phyloP scores from a whole-genome alignment of 495 filamentous ascomycete species.

The Elasticomyces elasticus region DNA sequence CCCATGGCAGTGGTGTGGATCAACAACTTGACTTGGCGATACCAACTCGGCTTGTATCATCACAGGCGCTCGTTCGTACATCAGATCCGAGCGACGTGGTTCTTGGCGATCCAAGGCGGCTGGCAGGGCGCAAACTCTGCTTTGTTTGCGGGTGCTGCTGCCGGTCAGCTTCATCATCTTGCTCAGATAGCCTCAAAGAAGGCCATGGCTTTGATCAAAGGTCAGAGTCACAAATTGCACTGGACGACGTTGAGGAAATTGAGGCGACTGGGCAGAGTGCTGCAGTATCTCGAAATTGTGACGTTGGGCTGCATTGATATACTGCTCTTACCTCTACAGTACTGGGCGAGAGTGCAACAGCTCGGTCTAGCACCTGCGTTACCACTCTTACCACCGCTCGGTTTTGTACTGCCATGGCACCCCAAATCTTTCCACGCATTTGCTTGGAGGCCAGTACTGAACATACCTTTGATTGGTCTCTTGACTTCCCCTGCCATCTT shows the following conservation, averaged over 20 bases:
- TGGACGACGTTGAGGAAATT: too few species aligned
- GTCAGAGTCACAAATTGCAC: too few species aligned
- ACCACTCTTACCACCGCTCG: constrained; percentile 6
- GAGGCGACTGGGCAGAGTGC: neutral
- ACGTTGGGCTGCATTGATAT: constrained; percentile 1
- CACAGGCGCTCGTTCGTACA: neutral
- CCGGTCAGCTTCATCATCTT: neutral
- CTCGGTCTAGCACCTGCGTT: constrained; percentile 14
- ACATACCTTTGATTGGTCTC: neutral
- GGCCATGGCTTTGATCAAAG: neutral
- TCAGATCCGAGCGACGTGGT: neutral
- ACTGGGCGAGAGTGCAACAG: constrained; percentile 9
- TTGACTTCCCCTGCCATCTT: constrained; percentile 9
- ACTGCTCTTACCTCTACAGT: constrained; percentile 10
- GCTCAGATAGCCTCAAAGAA: neutral
- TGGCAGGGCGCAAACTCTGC: neutral
- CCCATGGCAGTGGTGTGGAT: too few species aligned
- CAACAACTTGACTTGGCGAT: neutral
- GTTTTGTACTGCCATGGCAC: neutral
- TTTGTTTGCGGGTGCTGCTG: neutral
- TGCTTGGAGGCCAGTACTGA: constrained; percentile 1
- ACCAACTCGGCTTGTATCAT: constrained; percentile 5
- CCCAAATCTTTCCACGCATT: neutral
- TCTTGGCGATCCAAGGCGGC: neutral
- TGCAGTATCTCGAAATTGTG: neutral